Conservation (phyloP, 495 filamentous ascomycete genomes). For the Sporormia fimetaria region DNA sequence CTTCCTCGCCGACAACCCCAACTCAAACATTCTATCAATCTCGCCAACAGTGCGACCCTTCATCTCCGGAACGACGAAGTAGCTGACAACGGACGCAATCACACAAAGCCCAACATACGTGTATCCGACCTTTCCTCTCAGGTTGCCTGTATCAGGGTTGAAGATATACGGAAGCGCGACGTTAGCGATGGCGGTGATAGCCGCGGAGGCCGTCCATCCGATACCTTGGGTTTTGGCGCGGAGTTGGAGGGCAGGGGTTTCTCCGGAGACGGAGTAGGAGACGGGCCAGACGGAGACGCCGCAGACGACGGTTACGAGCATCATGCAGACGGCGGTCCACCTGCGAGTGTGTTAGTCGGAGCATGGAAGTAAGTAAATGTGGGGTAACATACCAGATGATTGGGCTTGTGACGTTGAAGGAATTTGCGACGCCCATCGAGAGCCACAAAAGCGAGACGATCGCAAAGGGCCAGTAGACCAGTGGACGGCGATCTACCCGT, state of each 20-base stretch:
- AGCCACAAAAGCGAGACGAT: slow-evolving; percentile 1
- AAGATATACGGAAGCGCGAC: slow-evolving; percentile 20
- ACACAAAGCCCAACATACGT: slow-evolving; percentile 11
- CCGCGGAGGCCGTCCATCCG: slow-evolving; percentile 8
- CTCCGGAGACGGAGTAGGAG: slow-evolving; percentile 13
- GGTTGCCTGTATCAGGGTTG: slow-evolving; percentile 17
- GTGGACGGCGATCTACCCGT: slow-evolving; percentile 3
- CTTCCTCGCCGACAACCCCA: slow-evolving; percentile 4
- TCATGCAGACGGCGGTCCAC: slow-evolving; percentile 15
- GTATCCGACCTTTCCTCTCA: slow-evolving; percentile 17
- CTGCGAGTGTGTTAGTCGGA: not conserved
- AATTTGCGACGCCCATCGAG: slow-evolving; percentile 13
- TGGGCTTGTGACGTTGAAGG: slow-evolving; percentile 4
- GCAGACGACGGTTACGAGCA: slow-evolving; percentile 12
- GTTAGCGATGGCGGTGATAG: slow-evolving; percentile 4
- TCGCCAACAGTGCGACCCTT: slow-evolving; percentile 13
- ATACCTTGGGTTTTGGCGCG: slow-evolving; percentile 19
- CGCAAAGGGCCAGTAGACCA: slow-evolving; percentile 3
- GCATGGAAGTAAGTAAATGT: not conserved
- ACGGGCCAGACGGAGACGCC: slow-evolving; percentile 16
- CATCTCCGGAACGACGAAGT: slow-evolving; percentile 15
- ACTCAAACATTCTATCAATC: slow-evolving; percentile 20
- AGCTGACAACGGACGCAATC: slow-evolving; percentile 3
- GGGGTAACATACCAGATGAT: slow-evolving; percentile 10
- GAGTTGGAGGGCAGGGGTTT: slow-evolving; percentile 16